Evolutionary conservation across 2,329 filamentous ascomycete genomes (phyloP).

Genomic region (Paramyrothecium sp.): DNA sequence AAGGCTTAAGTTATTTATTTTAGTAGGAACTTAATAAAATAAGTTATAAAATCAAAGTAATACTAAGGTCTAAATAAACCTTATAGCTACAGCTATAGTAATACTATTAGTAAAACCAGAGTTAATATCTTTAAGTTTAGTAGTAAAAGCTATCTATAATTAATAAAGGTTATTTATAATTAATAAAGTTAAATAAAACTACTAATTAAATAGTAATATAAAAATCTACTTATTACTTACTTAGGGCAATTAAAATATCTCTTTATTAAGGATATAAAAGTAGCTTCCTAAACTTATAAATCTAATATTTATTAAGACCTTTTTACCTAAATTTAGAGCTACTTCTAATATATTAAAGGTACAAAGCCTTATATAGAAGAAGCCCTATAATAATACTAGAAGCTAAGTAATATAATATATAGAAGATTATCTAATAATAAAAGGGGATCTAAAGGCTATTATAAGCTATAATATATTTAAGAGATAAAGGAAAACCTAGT

Average conservation of each 20-base stretch:
- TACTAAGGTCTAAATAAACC: too few species aligned
- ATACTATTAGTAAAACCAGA: too few species aligned
- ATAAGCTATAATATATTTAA: neutral
- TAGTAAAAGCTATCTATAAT: too few species aligned
- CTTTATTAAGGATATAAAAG: neutral
- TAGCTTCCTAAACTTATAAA: neutral
- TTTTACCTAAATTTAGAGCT: too few species aligned
- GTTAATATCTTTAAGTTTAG: too few species aligned
- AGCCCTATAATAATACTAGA: too few species aligned
- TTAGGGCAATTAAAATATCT: neutral
- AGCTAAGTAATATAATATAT: too few species aligned
- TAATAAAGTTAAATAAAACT: neutral
- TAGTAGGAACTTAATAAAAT: conserved; percentile 3
- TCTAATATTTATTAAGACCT: neutral
- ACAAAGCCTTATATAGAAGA: neutral
- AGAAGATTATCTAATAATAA: neutral
- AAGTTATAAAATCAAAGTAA: neutral
- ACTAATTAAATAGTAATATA: neutral
- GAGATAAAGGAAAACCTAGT: neutral
- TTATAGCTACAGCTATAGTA: too few species aligned
- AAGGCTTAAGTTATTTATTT: neutral
- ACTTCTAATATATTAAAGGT: neutral
- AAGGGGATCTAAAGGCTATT: neutral
- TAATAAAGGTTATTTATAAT: neutral
- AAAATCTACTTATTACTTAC: neutral